Evolutionary conservation across 495 filamentous ascomycete species (phyloP).

Genomic region (Glarea lozoyensis): DNA sequence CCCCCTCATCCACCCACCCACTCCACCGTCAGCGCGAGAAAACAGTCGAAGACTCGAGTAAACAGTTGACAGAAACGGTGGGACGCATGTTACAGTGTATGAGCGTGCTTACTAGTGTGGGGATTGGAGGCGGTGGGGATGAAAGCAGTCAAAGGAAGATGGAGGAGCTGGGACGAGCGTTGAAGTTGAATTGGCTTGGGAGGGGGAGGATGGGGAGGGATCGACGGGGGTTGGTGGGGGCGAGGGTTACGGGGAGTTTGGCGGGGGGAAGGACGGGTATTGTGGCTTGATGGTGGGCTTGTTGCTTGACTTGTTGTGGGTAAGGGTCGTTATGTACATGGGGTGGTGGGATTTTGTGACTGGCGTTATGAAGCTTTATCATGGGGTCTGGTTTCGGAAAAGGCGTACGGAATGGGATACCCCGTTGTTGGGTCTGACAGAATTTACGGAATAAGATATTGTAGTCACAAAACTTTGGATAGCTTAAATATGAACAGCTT

Average conservation of each 20-base stretch:
- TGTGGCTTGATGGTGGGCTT: not conserved
- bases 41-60: slow-evolving; percentile 55
- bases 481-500: too few relatives aligned
- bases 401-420: too few relatives aligned
- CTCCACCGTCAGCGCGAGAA: slow-evolving; percentile 22
- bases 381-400: too few relatives aligned
- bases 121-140: slow-evolving; percentile 23
- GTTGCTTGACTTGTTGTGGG: not conserved
- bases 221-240: slow-evolving; percentile 69
- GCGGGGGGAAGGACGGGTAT: not conserved
- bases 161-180: slow-evolving; percentile 68
- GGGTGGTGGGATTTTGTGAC: too few relatives aligned
- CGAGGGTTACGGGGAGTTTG: slow-evolving; percentile 10
- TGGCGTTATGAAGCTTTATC: too few relatives aligned
- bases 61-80: slow-evolving; percentile 85
- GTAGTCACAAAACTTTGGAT: too few relatives aligned
- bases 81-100: slow-evolving; percentile 96
- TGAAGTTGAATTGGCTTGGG: slow-evolving; percentile 96
- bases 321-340: too few relatives aligned
- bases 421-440: too few relatives aligned
- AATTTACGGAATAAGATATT: too few relatives aligned
- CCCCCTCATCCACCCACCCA: slow-evolving; percentile 35
- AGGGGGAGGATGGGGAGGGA: slow-evolving; percentile 84
- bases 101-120: slow-evolving; percentile 72
- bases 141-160: slow-evolving; percentile 74